Evolutionary conservation across 169 alveolate genomes (phyloP).

Genomic region (Eimeria maxima): DNA sequence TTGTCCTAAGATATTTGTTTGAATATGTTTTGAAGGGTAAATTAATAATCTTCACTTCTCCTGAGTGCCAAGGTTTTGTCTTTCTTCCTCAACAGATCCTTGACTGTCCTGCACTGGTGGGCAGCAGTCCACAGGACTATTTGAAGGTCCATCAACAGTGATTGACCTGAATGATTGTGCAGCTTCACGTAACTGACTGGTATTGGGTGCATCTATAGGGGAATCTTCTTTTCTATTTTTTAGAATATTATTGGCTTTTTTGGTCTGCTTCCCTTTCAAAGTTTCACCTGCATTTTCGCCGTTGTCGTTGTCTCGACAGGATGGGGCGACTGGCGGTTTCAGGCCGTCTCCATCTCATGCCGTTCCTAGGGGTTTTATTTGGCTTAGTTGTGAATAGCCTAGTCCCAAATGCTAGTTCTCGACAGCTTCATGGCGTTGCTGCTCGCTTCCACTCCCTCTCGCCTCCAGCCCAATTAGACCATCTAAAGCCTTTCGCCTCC

Average conservation of each 20-base stretch:
- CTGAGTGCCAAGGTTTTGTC: neutral
- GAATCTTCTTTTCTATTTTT: neutral
- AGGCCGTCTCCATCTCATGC: neutral
- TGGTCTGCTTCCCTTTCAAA: neutral
- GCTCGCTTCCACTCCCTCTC: neutral
- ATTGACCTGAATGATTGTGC: neutral
- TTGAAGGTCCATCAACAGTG: neutral
- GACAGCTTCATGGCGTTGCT: neutral
- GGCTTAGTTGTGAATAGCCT: neutral
- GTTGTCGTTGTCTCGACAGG: neutral
- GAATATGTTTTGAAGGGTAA: no score
- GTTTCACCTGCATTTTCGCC: neutral
- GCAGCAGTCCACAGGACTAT: neutral
- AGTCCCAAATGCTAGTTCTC: neutral
- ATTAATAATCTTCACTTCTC: no score
- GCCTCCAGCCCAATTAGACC: neutral
- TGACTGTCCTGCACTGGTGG: neutral
- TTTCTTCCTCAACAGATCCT: neutral
- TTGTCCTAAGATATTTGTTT: no score
- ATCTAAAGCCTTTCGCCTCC: neutral
- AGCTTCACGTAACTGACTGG: neutral
- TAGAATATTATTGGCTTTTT: neutral
- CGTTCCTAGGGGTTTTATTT: neutral
- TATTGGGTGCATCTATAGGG: no score
- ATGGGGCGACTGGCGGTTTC: neutral